A percentile compares a stretch with the other conserved stretches of the same genome.
phyloP scores from a whole-genome alignment of 139 green algal genomes.

The Yamagishiella unicocca region DNA sequence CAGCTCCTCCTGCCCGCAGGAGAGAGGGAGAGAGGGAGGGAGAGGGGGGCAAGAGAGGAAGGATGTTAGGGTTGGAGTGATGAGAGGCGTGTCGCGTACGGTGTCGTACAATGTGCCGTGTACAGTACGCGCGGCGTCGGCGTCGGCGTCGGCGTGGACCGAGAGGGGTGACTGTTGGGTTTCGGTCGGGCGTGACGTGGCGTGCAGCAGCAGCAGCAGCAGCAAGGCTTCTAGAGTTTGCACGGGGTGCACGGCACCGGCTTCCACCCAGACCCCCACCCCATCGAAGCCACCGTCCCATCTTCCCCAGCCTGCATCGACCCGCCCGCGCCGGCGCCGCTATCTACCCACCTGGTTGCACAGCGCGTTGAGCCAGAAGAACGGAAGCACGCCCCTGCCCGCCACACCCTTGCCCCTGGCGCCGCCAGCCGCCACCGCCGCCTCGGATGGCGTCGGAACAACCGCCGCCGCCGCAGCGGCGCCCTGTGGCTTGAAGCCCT shows the following conservation, averaged over 20 bases:
- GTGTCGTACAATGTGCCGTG: no score
- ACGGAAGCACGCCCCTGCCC: slow-evolving; percentile 41
- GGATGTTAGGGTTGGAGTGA: neutral
- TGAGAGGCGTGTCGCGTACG: neutral
- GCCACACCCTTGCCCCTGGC: neutral
- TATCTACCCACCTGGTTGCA: slow-evolving; percentile 26
- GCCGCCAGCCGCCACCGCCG: neutral
- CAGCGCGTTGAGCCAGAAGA: slow-evolving; percentile 63
- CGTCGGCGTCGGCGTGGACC: no score
- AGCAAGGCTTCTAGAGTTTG: no score
- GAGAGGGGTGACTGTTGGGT: no score
- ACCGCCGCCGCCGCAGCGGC: neutral
- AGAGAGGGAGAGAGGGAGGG: neutral
- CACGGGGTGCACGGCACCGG: no score
- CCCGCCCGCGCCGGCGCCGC: no score
- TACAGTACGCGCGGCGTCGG: no score
- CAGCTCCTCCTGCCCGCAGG: slow-evolving; percentile 9
- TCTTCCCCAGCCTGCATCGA: no score
- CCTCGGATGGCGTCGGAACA: neutral
- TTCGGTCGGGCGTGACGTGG: no score
- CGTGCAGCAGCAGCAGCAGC: no score
- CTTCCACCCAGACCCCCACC: neutral
- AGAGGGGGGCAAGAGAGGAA: neutral
- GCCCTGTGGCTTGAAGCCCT: slow-evolving; percentile 33
- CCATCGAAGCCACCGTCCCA: no score